Percentiles rank a stretch among this genome's conserved stretches.
Conservation (phyloP, 169 alveolate genomes). For the Cyclospora cayetanensis region DNA sequence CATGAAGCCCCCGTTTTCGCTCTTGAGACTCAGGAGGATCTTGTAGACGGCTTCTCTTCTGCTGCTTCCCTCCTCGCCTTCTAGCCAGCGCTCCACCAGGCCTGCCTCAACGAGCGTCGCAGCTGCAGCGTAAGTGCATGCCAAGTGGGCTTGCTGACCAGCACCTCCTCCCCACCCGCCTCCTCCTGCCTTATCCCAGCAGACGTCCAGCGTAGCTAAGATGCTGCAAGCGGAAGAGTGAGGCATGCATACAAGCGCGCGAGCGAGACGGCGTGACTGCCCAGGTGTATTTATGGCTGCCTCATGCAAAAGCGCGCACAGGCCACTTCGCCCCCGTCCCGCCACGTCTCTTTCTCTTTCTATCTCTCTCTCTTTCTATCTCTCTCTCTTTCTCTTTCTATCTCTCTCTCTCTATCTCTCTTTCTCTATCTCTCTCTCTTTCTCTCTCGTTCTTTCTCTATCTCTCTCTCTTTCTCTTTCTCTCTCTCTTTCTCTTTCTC, state of each 20-base stretch:
- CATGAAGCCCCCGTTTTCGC: constrained; percentile 84
- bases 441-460: too few relatives aligned
- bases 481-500: too few relatives aligned
- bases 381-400: too few relatives aligned
- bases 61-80: constrained; percentile 77
- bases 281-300: too few relatives aligned
- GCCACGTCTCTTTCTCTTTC: too few relatives aligned
- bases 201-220: neutral
- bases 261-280: too few relatives aligned
- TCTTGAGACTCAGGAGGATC: constrained; percentile 5
- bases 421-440: too few relatives aligned
- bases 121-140: constrained; percentile 73
- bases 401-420: too few relatives aligned
- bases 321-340: too few relatives aligned
- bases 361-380: too few relatives aligned
- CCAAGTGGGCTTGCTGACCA: constrained; percentile 73
- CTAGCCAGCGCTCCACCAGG: constrained; percentile 76
- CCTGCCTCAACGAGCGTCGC: constrained; percentile 43
- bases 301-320: too few relatives aligned
- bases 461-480: too few relatives aligned
- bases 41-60: constrained; percentile 77
- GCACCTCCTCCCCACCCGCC: constrained; percentile 80
- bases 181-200: neutral
- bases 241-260: neutral
- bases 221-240: constrained; percentile 5